Base-by-base conservation (phyloP, 139 green algal genomes). In the Picochlorum sp. region DNA sequence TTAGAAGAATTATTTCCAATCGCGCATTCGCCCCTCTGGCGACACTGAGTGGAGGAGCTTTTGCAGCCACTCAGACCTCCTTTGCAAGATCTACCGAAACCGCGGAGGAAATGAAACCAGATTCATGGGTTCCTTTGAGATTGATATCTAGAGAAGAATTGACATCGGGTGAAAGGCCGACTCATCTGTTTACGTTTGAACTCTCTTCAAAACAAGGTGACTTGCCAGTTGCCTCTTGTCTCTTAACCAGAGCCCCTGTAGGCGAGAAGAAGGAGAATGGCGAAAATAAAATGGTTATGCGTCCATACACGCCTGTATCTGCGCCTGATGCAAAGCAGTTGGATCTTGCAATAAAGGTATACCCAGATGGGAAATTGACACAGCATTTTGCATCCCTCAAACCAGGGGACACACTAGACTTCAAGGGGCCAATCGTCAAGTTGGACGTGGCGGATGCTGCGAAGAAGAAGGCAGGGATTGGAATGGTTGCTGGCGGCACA, bases 401-500 rank as follows among this genome's bases (percentile, higher is more conserved):
- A 37, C 61, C 16, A 24, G 61, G 61, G 1, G 51, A 70, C 4
- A 16, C 26, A 10, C 20, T 66, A 10, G 45, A 73, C 52, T 41
- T 72, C 4, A 70, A 83, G 51, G 78, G 80, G 24, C 89, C 82
- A 21, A 83, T 94, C 6, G 44, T 63, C 9, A 94, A 94, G 74
- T 78, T 90, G 4, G 86, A 88, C 58, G 18, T 77, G 24, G 88
- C 92, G 72, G 80, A 82, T 65, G 86, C 87, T 75, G 21, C 23
- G 5, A 23, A 51, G 20, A 81, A 80, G 57, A 44, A 49, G 5
- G 83, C 79, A 72, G 16, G 69, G 2, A 81, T 96, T 57, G 88
- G 88, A 51, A 86, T 91, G 83, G 69, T 92, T 50, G 45, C 79
- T 10, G 85, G 85, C 32, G 84, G 84, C 15, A 87, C 76, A 11